phyloP scores from a whole-genome alignment of 495 filamentous ascomycete species.

The Aspergillus diversus region DNA sequence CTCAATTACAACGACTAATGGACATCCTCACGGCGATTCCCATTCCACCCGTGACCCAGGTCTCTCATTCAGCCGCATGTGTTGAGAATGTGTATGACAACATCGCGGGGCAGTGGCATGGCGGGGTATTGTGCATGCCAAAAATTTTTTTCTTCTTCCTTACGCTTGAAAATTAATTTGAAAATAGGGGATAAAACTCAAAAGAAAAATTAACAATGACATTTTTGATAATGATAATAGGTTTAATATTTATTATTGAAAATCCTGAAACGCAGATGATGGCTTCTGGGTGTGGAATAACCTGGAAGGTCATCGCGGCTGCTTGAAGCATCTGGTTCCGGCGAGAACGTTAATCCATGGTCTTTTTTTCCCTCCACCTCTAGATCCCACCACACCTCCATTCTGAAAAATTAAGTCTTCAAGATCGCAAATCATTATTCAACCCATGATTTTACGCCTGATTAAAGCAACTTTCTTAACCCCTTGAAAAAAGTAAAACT shows the following conservation, averaged over 20 bases:
- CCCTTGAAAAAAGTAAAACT: neutral
- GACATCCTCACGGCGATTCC: neutral
- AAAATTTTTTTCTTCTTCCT: too few relatives aligned
- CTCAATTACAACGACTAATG: neutral
- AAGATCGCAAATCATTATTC: too few relatives aligned
- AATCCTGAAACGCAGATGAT: neutral
- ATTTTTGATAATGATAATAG: too few relatives aligned
- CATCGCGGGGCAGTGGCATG: slow-evolving; percentile 28
- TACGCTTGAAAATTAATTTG: neutral
- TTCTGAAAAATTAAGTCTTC: too few relatives aligned
- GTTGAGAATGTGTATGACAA: slow-evolving; percentile 19
- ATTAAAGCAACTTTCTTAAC: neutral
- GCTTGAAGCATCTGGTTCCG: slow-evolving; percentile 34
- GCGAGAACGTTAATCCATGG: slow-evolving; percentile 15
- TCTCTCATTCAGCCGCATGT: slow-evolving; percentile 11
- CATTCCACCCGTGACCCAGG: neutral
- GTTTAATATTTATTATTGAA: too few relatives aligned
- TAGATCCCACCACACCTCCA: too few relatives aligned
- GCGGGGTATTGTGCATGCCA: slow-evolving; percentile 22
- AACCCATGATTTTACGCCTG: too few relatives aligned
- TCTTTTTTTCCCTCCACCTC: slow-evolving; percentile 7
- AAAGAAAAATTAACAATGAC: neutral
- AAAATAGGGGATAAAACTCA: neutral
- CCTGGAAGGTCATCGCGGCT: slow-evolving; percentile 26
- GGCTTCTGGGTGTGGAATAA: slow-evolving; percentile 21